phyloP scores from a whole-genome alignment of 768 basidiomycete species.

The Boletus barrowsii region DNA sequence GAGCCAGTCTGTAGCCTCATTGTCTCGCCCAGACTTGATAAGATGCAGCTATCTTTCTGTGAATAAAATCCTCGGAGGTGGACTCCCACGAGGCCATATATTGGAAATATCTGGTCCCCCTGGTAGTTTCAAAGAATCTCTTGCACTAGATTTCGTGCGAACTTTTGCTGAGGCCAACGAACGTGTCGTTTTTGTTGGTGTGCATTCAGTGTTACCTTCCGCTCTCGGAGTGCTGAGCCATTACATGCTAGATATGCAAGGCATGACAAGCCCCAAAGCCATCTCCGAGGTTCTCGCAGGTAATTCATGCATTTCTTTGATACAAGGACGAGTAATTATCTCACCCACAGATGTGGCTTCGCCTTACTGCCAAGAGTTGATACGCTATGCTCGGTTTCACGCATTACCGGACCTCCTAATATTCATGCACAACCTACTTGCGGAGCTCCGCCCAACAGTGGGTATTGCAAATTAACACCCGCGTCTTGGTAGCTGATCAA shows the following conservation, averaged over 20 bases:
- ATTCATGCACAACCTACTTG: conserved; percentile 53
- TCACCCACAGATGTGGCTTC: conserved; percentile 44
- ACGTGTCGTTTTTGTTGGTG: conserved; percentile 67
- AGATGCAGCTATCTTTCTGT: conserved; percentile 42
- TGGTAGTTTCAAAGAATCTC: conserved; percentile 59
- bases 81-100: conserved; percentile 56
- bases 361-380: conserved; percentile 16
- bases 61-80: conserved; percentile 61
- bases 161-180: conserved; percentile 46
- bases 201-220: conserved; percentile 6
- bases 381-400: conserved; percentile 35
- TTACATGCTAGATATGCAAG: conserved; percentile 43
- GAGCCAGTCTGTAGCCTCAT: conserved; percentile 57
- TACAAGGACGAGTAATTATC: conserved; percentile 3
- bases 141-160: conserved; percentile 49
- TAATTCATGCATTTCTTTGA: conserved; percentile 16
- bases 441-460: conserved; percentile 51
- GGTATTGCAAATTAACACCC: conserved; percentile 17
- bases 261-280: conserved; percentile 39
- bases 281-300: conserved; percentile 31
- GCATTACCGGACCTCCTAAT: conserved; percentile 53
- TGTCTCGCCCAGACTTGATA: conserved; percentile 22
- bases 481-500: conserved; percentile 10
- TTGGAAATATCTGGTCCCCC: conserved; percentile 78
- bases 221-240: conserved; percentile 1